These are phyloP conservation scores for Lipomyces yarrowii DNA, from an alignment of 1,139 yeast genomes.

Conservation along the genomic window DNA sequence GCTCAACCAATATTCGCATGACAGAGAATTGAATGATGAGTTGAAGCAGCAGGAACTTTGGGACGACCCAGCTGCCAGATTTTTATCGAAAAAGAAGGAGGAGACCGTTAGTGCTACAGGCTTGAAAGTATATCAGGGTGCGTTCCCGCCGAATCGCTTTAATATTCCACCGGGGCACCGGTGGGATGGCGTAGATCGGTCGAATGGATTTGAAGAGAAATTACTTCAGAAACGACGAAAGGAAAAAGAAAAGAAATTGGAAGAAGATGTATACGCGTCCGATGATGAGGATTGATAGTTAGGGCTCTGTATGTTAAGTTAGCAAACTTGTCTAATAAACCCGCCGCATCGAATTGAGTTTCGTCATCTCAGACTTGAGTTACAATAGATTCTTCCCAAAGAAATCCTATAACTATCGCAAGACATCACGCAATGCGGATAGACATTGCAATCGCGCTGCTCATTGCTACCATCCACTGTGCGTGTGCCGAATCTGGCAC, in stretches of 20 bases:
- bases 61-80: conserved; percentile 72
- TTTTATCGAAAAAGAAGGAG: conserved; percentile 40
- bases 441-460: background rate
- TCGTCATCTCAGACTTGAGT: background rate
- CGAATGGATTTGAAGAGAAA: conserved; percentile 82
- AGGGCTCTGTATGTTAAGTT: too few relatives aligned
- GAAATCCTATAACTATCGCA: too few relatives aligned
- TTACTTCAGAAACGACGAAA: conserved; percentile 57
- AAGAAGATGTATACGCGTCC: conserved; percentile 28
- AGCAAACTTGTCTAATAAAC: too few relatives aligned
- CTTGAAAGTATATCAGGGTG: conserved; percentile 53
- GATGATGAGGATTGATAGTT: conserved; percentile 7
- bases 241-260: conserved; percentile 22
- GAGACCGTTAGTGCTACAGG: conserved; percentile 44
- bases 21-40: conserved; percentile 46
- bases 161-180: conserved; percentile 74
- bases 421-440: background rate
- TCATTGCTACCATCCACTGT: background rate
- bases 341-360: background rate
- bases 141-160: conserved; percentile 70
- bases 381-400: too few relatives aligned
- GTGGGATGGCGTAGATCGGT: conserved; percentile 94
- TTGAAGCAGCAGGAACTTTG: conserved; percentile 46
- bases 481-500: background rate
- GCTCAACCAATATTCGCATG: conserved; percentile 44